Evolutionary conservation across 1,284 basidiomycete genomes (phyloP), one percentile per base, ranked within the genome.

Genomic region (Puccinia hordei): DNA sequence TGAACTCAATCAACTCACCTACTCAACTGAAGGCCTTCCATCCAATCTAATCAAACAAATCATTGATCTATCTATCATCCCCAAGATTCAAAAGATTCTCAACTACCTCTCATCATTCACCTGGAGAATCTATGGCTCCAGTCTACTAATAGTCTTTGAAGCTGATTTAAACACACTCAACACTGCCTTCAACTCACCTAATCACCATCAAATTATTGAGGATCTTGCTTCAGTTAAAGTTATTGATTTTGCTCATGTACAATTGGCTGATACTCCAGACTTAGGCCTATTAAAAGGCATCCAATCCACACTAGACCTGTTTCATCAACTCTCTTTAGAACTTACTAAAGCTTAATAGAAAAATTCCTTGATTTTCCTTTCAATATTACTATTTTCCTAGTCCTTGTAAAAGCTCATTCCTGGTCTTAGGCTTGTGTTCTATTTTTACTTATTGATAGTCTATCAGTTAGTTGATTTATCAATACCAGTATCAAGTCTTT

Each of bases 201-300:
- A 17, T 15, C 27, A 33, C 27, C 12, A 33, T 13, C 27, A 5
- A 15, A 35, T 66, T 13, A 49, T 27, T 22, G 10, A 44, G 19
- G 27, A 24, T n/a, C 8, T 71, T 17, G 51, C 65, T n/a, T 44
- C 35, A 5, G 66, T 79, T 6, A 79, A 69, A 30, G 24, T 79
- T 22, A 79, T 79, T n/a, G 76, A 79, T 61, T 79, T 79, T 51
- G 76, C 76, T 12, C 76, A 79, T 35, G 51, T 57, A 10, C 38
- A 46, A n/a, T 19, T 55, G 30, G 49, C 76, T 30, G 63, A 71
- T 44, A 51, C 41, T 53, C 49, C 66, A n/a, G 76, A 79, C 44
- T 19, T 35, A 53, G 76, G 76, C 19, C 65, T 79, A 15, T 41
- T 79, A 33, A 61, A 57, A 59, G 76, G 63, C 22, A 33, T 79